A percentile compares a stretch with the other conserved stretches of the same genome.
Evolutionary conservation across 1,139 yeast genomes (phyloP).

Genomic region (Lodderomyces pseudojiufengensis): DNA sequence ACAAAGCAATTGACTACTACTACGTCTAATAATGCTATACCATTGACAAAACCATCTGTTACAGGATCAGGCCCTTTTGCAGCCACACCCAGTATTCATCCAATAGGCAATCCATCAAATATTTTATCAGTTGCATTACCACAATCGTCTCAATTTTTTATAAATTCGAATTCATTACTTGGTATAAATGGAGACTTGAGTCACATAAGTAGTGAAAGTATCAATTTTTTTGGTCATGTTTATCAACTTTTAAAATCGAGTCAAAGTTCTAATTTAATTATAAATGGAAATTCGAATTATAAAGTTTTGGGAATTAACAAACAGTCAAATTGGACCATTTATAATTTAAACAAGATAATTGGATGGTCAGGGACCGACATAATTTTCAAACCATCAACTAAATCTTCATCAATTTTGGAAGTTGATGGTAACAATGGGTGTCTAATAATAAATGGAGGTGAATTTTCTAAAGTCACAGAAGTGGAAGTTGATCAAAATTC

Average conservation of each 20-base stretch:
- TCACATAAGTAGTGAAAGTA: constrained; percentile 5
- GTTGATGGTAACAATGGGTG: no score
- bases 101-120: constrained; percentile 29
- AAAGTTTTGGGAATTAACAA: constrained; percentile 22
- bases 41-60: constrained; percentile 9
- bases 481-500: constrained; percentile 30
- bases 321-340: constrained; percentile 27
- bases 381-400: constrained; percentile 20
- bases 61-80: constrained; percentile 43
- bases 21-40: constrained; percentile 3
- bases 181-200: constrained; percentile 34
- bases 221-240: neutral
- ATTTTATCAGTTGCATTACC: constrained; percentile 37
- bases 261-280: constrained; percentile 26
- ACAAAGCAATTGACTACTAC: no score
- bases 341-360: constrained; percentile 20
- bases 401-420: no score
- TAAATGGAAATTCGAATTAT: constrained; percentile 30
- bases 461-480: constrained; percentile 29
- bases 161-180: constrained; percentile 27
- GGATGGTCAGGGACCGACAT: constrained; percentile 47
- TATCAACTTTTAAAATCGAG: constrained; percentile 27
- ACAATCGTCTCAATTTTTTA: constrained; percentile 28
- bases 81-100: constrained; percentile 32
- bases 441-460: constrained; percentile 35